phyloP scores from a whole-genome alignment of 306 rosid species.

The Prunus campanulata region DNA sequence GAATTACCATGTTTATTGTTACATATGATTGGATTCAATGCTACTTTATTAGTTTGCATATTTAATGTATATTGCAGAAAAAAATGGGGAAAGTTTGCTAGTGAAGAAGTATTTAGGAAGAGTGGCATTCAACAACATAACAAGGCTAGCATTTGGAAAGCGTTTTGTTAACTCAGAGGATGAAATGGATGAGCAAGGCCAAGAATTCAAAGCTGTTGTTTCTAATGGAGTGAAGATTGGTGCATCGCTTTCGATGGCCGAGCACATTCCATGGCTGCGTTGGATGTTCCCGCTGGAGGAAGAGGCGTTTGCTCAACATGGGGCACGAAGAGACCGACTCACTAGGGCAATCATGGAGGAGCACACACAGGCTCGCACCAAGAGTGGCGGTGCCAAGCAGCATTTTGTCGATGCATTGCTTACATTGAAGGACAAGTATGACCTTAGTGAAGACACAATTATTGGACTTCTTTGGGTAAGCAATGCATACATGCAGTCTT shows the following conservation, averaged over 20 bases:
- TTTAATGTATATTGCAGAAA: conserved; percentile 38
- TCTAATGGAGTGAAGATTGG: conserved; percentile 78
- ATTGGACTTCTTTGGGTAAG: conserved; percentile 91
- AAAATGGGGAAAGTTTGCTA: conserved; percentile 42
- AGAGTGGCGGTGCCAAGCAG: conserved; percentile 67
- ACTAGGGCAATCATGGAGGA: conserved; percentile 85
- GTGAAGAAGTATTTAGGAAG: conserved; percentile 63
- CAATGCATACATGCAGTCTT: background rate
- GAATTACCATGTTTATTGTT: too few species aligned
- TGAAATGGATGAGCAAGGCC: conserved; percentile 61
- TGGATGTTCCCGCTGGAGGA: conserved; percentile 91
- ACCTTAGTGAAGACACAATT: conserved; percentile 82
- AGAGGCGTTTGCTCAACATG: conserved; percentile 73
- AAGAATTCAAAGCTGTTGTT: conserved; percentile 66
- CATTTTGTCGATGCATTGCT: conserved; percentile 89
- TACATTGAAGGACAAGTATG: conserved; percentile 70
- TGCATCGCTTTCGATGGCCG: conserved; percentile 74
- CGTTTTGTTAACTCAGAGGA: conserved; percentile 74
- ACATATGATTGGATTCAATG: too few species aligned
- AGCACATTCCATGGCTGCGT: conserved; percentile 81
- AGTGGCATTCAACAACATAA: conserved; percentile 89
- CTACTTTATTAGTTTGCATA: too few species aligned
- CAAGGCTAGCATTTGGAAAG: conserved; percentile 81
- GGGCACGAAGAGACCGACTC: conserved; percentile 68
- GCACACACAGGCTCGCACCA: conserved; percentile 60